A percentile compares a stretch with the other conserved stretches of the same genome.
Conservation (phyloP, 345 rosid genomes). For the Euphorbia pulcherrima region DNA sequence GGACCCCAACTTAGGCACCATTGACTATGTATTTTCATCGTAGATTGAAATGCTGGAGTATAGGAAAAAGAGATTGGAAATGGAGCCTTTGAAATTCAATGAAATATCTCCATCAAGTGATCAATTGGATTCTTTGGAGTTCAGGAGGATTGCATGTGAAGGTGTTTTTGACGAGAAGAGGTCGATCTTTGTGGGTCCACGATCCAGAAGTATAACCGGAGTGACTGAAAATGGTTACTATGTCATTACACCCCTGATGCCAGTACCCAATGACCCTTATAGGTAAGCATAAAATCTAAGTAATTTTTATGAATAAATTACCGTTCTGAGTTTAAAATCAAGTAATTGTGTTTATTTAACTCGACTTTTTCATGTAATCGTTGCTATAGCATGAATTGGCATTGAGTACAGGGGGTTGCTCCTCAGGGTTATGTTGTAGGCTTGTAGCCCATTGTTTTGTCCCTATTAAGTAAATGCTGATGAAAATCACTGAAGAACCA, state of each 20-base stretch:
- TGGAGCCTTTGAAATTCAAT: constrained; percentile 68
- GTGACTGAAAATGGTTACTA: constrained; percentile 86
- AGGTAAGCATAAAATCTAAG: too few species aligned
- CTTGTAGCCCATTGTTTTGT: not conserved
- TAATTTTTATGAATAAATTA: not conserved
- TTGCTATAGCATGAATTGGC: not conserved
- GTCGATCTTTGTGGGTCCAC: constrained; percentile 81
- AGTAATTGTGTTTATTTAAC: not conserved
- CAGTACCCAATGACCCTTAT: constrained; percentile 49
- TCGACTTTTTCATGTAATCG: not conserved
- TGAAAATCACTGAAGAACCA: not conserved
- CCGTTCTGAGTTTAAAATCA: too few species aligned
- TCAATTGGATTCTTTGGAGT: constrained; percentile 54
- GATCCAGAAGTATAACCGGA: constrained; percentile 89
- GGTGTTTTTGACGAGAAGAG: constrained; percentile 67
- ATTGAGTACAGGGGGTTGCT: too few species aligned
- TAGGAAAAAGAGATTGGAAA: constrained; percentile 55
- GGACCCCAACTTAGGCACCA: not conserved
- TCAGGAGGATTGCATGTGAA: constrained; percentile 63
- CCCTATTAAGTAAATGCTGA: not conserved
- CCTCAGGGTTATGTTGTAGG: not conserved
- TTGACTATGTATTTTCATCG: not conserved
- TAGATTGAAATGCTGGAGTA: constrained; percentile 78
- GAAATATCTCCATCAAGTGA: constrained; percentile 40
- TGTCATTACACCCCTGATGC: constrained; percentile 76